Evolutionary conservation across 2,329 filamentous ascomycete species (phyloP).

Genomic region (Coleophoma eucalyptorum): DNA sequence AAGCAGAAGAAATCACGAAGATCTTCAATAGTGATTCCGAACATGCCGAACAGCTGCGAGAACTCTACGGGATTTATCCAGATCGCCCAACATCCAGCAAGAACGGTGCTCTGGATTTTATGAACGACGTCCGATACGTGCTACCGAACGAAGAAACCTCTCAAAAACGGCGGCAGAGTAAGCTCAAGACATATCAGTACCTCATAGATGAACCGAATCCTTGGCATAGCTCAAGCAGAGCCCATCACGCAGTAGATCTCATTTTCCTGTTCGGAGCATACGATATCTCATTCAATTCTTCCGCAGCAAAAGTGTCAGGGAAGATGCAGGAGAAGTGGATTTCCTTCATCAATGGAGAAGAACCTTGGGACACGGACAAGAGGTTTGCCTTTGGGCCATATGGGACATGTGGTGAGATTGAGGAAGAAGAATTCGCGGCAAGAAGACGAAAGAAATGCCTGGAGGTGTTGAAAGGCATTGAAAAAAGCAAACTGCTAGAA

Average conservation of each 20-base stretch:
- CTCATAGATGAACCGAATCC: slow-evolving; percentile 41
- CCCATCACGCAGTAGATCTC: slow-evolving; percentile 44
- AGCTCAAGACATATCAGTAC: slow-evolving; percentile 31
- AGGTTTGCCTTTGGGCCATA: slow-evolving; percentile 36
- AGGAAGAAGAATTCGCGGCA: slow-evolving; percentile 26
- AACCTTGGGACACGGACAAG: slow-evolving; percentile 30
- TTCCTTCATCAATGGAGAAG: slow-evolving; percentile 29
- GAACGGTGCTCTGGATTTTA: slow-evolving; percentile 34
- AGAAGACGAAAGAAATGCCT: slow-evolving; percentile 29
- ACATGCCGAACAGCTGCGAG: slow-evolving; percentile 30
- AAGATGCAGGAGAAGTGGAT: slow-evolving; percentile 38
- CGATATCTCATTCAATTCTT: slow-evolving; percentile 30
- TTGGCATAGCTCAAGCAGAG: slow-evolving; percentile 39
- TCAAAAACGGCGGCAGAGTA: slow-evolving; percentile 6
- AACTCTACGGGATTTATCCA: slow-evolving; percentile 35
- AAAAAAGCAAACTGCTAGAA: slow-evolving; percentile 24
- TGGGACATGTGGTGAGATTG: slow-evolving; percentile 29
- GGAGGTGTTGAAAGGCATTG: slow-evolving; percentile 25
- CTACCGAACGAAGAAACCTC: slow-evolving; percentile 20
- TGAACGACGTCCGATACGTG: slow-evolving; percentile 29
- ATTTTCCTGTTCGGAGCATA: slow-evolving; percentile 38
- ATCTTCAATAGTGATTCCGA: slow-evolving; percentile 27
- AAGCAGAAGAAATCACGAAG: slow-evolving; percentile 27
- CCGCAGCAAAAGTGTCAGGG: slow-evolving; percentile 27
- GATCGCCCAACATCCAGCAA: slow-evolving; percentile 35